Evolutionary conservation across 805 yeast genomes (phyloP).

Genomic region (Wickerhamomyces tratensis): DNA sequence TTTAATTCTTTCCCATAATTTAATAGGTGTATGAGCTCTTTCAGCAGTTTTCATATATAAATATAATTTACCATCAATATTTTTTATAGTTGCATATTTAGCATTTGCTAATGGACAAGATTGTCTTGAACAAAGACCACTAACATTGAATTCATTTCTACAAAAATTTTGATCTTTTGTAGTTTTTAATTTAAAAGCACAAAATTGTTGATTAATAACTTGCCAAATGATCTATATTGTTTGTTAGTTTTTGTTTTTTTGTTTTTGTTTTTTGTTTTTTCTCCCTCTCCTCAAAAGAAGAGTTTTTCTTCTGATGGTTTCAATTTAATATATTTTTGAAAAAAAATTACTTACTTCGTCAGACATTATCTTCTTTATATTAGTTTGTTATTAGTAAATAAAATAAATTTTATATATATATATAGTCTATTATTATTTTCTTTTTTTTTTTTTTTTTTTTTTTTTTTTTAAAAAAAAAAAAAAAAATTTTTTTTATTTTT

Average conservation of each 20-base stretch:
- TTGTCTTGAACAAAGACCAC: slow-evolving; percentile 87
- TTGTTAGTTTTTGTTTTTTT: no score
- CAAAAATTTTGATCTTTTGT: slow-evolving; percentile 88
- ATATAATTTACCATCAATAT: slow-evolving; percentile 68
- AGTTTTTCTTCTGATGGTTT: no score
- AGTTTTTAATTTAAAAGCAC: slow-evolving; percentile 88
- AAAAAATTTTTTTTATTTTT: no score
- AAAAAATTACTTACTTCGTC: slow-evolving; percentile 15
- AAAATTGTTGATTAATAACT: slow-evolving; percentile 89
- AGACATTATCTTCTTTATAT: slow-evolving; percentile 6
- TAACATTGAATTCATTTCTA: slow-evolving; percentile 91
- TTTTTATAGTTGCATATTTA: slow-evolving; percentile 79
- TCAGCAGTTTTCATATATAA: slow-evolving; percentile 96
- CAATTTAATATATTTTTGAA: neutral
- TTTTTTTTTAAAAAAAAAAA: no score
- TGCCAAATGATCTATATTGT: slow-evolving; percentile 98
- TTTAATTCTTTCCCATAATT: slow-evolving; percentile 91
- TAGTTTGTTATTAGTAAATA: no score
- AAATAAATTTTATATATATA: no score
- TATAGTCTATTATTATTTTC: no score
- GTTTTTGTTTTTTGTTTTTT: no score
- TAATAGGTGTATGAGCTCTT: slow-evolving; percentile 91
- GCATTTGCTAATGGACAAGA: slow-evolving; percentile 97
- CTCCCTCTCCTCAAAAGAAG: no score
- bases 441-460: no score